Percentiles rank a stretch among this genome's conserved stretches.
phyloP scores from a whole-genome alignment of 2,329 filamentous ascomycete genomes.

The Monosporascus sp. region DNA sequence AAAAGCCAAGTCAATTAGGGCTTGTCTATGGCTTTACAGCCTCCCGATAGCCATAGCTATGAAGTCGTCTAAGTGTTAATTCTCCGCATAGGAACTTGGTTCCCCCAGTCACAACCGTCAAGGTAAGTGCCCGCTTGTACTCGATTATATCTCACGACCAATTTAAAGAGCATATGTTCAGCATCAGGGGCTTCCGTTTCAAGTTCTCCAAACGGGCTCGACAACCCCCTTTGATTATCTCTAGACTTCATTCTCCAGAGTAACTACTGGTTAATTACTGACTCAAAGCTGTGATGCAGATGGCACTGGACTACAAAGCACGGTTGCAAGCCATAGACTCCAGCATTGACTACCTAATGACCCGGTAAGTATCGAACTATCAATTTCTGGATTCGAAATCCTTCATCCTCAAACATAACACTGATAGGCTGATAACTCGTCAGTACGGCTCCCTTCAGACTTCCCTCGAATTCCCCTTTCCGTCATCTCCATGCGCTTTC shows the following conservation, averaged over 20 bases:
- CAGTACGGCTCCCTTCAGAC: not conserved
- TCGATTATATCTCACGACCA: too few relatives aligned
- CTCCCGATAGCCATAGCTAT: too few relatives aligned
- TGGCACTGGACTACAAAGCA: conserved; percentile 42
- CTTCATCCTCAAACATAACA: not conserved
- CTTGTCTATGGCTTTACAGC: too few relatives aligned
- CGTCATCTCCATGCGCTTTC: too few relatives aligned
- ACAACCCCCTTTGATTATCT: too few relatives aligned
- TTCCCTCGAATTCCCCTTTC: not conserved
- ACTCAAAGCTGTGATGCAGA: conserved; percentile 20
- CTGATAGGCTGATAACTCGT: not conserved
- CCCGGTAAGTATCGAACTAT: conserved; percentile 14
- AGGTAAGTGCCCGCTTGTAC: not conserved
- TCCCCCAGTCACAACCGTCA: conserved; percentile 43
- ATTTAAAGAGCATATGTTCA: too few relatives aligned
- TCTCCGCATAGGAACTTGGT: conserved; percentile 34
- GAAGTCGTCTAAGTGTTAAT: not conserved
- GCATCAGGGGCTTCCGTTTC: too few relatives aligned
- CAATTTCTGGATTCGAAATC: too few relatives aligned
- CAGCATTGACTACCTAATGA: conserved; percentile 47
- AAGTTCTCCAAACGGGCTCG: too few relatives aligned
- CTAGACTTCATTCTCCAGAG: too few relatives aligned
- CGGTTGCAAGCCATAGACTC: conserved; percentile 40
- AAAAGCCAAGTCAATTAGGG: not conserved
- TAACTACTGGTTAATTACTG: not conserved